Evolutionary conservation across 2,329 filamentous ascomycete genomes (phyloP).

Genomic region (Penicillium janthinellum): DNA sequence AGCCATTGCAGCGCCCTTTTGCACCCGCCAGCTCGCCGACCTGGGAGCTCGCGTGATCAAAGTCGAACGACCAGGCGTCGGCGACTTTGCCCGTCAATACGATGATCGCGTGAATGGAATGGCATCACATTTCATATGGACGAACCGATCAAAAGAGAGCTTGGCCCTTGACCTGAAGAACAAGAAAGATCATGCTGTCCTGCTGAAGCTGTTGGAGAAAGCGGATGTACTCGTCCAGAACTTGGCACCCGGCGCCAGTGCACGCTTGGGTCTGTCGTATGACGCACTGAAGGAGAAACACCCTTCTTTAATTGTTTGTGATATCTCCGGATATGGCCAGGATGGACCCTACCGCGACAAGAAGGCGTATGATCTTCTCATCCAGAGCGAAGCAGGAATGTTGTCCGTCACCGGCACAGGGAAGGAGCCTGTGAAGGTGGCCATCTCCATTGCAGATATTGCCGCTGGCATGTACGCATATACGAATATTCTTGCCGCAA

Average conservation of each 20-base stretch:
- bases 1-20: conserved; percentile 58
- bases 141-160: conserved; percentile 58
- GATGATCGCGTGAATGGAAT: conserved; percentile 54
- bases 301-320: conserved; percentile 54
- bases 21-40: conserved; percentile 57
- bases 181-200: conserved; percentile 43
- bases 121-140: conserved; percentile 59
- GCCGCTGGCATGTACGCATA: conserved; percentile 57
- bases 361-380: conserved; percentile 59
- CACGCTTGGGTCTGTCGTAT: conserved; percentile 53
- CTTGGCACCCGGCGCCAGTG: conserved; percentile 53
- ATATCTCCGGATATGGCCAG: conserved; percentile 57
- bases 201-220: conserved; percentile 48
- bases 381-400: conserved; percentile 58
- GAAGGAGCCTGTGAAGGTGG: conserved; percentile 52
- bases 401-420: conserved; percentile 54
- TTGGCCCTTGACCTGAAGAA: conserved; percentile 55
- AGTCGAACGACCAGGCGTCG: conserved; percentile 54
- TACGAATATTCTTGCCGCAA: conserved; percentile 53
- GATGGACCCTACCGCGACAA: conserved; percentile 56
- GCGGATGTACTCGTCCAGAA: conserved; percentile 59
- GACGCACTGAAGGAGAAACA: conserved; percentile 46
- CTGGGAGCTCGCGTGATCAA: conserved; percentile 59
- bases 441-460: conserved; percentile 59
- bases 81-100: conserved; percentile 57